Percentiles rank a stretch among this genome's conserved stretches.
Conservation (phyloP, 2,329 filamentous ascomycete genomes). For the Bertia moriformis region DNA sequence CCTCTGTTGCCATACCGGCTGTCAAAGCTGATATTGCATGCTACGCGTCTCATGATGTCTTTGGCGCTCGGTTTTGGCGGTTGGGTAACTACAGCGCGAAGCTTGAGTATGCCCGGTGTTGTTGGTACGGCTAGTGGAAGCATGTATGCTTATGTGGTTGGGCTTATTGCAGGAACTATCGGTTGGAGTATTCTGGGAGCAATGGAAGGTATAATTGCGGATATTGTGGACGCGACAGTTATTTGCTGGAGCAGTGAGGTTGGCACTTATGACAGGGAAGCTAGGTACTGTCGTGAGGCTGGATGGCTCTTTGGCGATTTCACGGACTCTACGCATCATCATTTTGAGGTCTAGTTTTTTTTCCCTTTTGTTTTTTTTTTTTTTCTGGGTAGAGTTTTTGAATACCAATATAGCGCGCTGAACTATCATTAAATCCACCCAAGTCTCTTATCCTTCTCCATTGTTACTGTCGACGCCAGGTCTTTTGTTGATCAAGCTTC, state of each 20-base stretch:
- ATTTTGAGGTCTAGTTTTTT: not conserved
- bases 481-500: no score
- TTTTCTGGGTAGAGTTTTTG: no score
- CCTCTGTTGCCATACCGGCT: slow-evolving; percentile 45
- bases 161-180: slow-evolving; percentile 46
- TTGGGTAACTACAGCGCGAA: slow-evolving; percentile 47
- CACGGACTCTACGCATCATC: not conserved
- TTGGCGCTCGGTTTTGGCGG: slow-evolving; percentile 47
- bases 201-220: slow-evolving; percentile 41
- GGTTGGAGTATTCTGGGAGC: slow-evolving; percentile 48
- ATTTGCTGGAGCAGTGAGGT: slow-evolving; percentile 53
- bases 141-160: slow-evolving; percentile 50
- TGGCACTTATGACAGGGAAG: slow-evolving; percentile 29
- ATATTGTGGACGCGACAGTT: slow-evolving; percentile 41
- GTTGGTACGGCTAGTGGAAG: slow-evolving; percentile 29
- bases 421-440: no score
- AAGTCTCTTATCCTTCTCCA: no score
- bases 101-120: slow-evolving; percentile 26
- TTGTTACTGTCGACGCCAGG: no score
- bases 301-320: slow-evolving; percentile 41
- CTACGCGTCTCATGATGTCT: slow-evolving; percentile 47
- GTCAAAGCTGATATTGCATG: slow-evolving; percentile 47
- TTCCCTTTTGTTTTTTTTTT: no score
- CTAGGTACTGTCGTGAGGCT: slow-evolving; percentile 48
- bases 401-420: no score